Evolutionary conservation across 164 flowering plant species (phyloP), one percentile per base, ranked within the genome.

Genomic region (Vitis cinerea): DNA sequence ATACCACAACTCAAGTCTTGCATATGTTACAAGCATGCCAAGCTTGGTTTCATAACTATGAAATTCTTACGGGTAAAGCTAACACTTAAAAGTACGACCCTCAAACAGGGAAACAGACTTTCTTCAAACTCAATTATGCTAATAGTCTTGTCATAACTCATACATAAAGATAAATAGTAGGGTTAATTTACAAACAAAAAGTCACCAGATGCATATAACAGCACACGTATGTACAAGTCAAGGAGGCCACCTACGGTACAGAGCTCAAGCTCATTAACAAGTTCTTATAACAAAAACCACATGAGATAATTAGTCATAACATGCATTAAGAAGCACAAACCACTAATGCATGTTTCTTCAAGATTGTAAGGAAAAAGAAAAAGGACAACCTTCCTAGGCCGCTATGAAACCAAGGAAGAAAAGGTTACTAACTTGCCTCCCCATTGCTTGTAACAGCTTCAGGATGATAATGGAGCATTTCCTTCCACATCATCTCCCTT

Each of bases 401-500:
- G 56, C 61, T 5, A 9, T 17, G n/a, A 12, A 65, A 53, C 12
- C 52, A 30, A 37, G 56, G 27, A 59, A n/a, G 60, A 59, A 16
- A 51, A 61, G 61, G 30, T 61, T 58, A 77, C 2, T 59, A 71
- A 57, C 60, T 71, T 63, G 64, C 71, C 75, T 82, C 83, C n/a
- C 67, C 64, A 76, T 75, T 81, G 56, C 76, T 66, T 49, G 71
- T 59, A 29, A 79, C 79, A 72, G 85, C 88, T 79, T 91, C 94
- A 3, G 97, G 98, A 74, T 94, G 98, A 82, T 90, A 90, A 62
- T 88, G 87, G 60, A 89, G 83, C 77, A 92, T 92, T 77, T 94
- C 98, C 52, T 56, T 72, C 96, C 90, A 89, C 92, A 94, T 94
- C 92, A 83, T 78, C 74, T 94, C 97, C 73, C 97, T 82, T 63